Evolutionary conservation across 345 rosid genomes (phyloP), one percentile per base, ranked within the genome.

Genomic region (Ceriops decandra): DNA sequence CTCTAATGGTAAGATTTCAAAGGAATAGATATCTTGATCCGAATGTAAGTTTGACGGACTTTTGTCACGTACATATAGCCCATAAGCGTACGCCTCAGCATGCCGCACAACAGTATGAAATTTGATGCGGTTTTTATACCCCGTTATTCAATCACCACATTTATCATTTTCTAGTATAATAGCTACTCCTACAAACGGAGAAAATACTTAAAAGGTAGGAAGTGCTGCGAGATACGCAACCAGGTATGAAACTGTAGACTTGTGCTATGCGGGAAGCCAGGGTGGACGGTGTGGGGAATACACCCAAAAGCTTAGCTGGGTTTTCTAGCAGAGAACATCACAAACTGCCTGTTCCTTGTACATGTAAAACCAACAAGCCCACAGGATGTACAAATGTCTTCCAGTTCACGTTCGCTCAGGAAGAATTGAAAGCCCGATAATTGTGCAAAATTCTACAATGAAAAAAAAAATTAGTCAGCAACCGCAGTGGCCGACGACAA

Each of bases 321-420:
- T 80, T 89, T 90, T 66, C 80, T 84, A 30, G 91, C 96, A 1
- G 95, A 84, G 71, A 89, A 79, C 97, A 93, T 89, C 61, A 85
- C 82, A 63, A 93, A 93, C 33, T 13, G 71, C 9, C 82, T 64
- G 54, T 91, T 89, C 80, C 97, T 88, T 6, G 56, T 70, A 62
- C 73, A 71, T 42, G 78, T 84, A 74, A 85, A 85, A 67, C 77
- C 86, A 64, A 89, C 83, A 6, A 91, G 82, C 46, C 97, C 98
- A 53, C 96, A 87, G 57, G 91, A 83, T 62, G 64, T 83, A 81
- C 95, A 91, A 72, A 93, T 72, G 71, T 88, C 98, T 85, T 84
- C 91, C 21, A 93, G 80, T 78, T 93, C 97, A 19, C 79, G 65
- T 79, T 93, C 97, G 38, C 78, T 73, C n/a, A 77, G 67, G 82